Conservation (phyloP, 2,329 filamentous ascomycete genomes). For the Ophiostoma populinum region DNA sequence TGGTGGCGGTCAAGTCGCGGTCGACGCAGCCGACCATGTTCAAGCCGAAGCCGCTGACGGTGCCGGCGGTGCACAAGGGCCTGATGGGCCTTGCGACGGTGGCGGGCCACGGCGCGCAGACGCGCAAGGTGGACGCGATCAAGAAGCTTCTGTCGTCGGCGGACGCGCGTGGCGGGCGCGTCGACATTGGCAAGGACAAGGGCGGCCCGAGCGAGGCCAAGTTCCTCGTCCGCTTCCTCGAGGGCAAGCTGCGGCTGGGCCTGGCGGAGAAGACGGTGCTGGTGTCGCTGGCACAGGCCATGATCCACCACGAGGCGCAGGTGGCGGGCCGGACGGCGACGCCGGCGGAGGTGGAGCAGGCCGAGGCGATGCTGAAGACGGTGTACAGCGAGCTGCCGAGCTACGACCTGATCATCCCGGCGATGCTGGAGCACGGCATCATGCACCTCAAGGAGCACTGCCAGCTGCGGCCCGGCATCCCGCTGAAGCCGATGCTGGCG, state of each 20-base stretch:
- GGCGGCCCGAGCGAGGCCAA: constrained; percentile 91
- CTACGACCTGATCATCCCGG: constrained; percentile 87
- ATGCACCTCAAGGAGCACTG: constrained; percentile 67
- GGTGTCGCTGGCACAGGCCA: constrained; percentile 74
- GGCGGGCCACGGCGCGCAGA: constrained; percentile 73
- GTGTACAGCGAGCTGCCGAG: constrained; percentile 90
- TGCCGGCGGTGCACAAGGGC: constrained; percentile 73
- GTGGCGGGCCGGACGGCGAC: constrained; percentile 52
- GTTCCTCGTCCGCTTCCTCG: constrained; percentile 78
- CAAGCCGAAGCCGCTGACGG: constrained; percentile 80
- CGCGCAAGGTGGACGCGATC: constrained; percentile 81
- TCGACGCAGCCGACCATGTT: constrained; percentile 97
- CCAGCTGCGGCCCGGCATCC: constrained; percentile 83
- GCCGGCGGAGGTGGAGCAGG: constrained; percentile 62
- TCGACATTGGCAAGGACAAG: constrained; percentile 84
- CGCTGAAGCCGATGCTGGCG: constrained; percentile 94
- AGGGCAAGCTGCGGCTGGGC: constrained; percentile 83
- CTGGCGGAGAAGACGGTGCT: constrained; percentile 86
- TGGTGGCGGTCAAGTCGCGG: constrained; percentile 90
- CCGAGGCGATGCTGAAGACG: constrained; percentile 71
- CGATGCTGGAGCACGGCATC: constrained; percentile 74
- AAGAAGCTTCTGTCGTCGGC: constrained; percentile 92
- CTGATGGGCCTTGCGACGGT: constrained; percentile 78
- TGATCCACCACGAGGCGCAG: constrained; percentile 69
- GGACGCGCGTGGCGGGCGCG: constrained; percentile 59